phyloP scores from a whole-genome alignment of 2,329 filamentous ascomycete genomes.

The Pseudocercospora eumusae region DNA sequence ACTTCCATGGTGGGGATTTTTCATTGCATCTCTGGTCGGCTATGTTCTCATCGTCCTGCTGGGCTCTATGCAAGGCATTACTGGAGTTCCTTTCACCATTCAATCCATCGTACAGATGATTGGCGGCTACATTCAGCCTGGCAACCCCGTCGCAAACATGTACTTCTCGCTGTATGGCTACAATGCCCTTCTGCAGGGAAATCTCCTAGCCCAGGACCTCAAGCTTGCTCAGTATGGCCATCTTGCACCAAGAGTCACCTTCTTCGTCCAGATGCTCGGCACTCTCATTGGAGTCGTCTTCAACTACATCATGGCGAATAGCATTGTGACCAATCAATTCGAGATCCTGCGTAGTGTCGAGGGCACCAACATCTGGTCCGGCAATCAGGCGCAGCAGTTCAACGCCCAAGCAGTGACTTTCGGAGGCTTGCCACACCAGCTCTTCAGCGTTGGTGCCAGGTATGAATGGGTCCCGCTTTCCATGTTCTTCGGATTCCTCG shows the following conservation, averaged over 20 bases:
- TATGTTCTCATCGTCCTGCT: constrained; percentile 82
- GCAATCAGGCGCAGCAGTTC: constrained; percentile 49
- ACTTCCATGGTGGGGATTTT: constrained; percentile 76
- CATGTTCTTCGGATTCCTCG: constrained; percentile 47
- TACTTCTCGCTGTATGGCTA: constrained; percentile 69
- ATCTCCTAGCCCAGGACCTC: constrained; percentile 83
- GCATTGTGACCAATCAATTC: constrained; percentile 49
- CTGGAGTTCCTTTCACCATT: constrained; percentile 55
- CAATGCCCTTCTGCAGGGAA: constrained; percentile 62
- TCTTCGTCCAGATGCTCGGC: constrained; percentile 72
- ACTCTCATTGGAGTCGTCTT: constrained; percentile 78
- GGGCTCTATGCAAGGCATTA: constrained; percentile 89
- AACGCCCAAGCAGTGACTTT: constrained; percentile 47
- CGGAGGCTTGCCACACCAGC: constrained; percentile 45
- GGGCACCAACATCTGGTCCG: constrained; percentile 52
- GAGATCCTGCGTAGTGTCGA: constrained; percentile 54
- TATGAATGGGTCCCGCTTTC: constrained; percentile 43
- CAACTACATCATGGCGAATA: constrained; percentile 65
- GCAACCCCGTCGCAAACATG: constrained; percentile 83
- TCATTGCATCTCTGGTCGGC: constrained; percentile 74
- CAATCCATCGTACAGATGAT: constrained; percentile 68
- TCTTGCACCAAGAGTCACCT: constrained; percentile 74
- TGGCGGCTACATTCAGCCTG: constrained; percentile 79
- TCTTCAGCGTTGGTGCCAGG: constrained; percentile 45
- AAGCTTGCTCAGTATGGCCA: constrained; percentile 89